These are phyloP conservation scores for Venturia aucupariae DNA, from an alignment of 2,329 filamentous ascomycete species.

Conservation along the genomic window DNA sequence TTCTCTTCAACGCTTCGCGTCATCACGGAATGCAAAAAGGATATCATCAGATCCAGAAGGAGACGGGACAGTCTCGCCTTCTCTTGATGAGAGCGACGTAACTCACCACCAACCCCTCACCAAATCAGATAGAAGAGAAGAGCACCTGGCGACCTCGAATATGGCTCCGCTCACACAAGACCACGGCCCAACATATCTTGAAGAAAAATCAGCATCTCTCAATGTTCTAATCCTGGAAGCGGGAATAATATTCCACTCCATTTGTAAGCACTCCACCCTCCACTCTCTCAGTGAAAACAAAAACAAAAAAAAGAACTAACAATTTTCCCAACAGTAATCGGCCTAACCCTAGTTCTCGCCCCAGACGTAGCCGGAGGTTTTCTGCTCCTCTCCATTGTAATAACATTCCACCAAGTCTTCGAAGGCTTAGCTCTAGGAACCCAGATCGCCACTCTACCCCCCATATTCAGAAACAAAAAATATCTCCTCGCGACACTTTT, in stretches of 20 bases:
- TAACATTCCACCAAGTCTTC: slow-evolving; percentile 63
- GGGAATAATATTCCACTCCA: slow-evolving; percentile 66
- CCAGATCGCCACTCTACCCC: slow-evolving; percentile 53
- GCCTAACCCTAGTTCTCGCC: slow-evolving; percentile 49
- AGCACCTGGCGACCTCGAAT: not conserved
- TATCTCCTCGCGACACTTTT: slow-evolving; percentile 54
- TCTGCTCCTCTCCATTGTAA: not conserved
- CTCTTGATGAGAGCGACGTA: too few relatives aligned
- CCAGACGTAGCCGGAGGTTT: slow-evolving; percentile 29
- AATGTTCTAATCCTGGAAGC: slow-evolving; percentile 62
- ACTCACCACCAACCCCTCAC: slow-evolving; percentile 42
- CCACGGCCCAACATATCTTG: not conserved
- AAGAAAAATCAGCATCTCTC: slow-evolving; percentile 24
- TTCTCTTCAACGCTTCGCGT: slow-evolving; percentile 6
- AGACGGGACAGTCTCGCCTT: not conserved
- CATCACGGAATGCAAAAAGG: not conserved
- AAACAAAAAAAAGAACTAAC: not conserved
- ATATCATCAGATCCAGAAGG: not conserved
- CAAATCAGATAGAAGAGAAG: slow-evolving; percentile 31
- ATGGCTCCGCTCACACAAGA: not conserved
- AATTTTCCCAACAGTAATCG: slow-evolving; percentile 49
- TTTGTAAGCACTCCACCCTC: slow-evolving; percentile 39
- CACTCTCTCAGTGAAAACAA: not conserved
- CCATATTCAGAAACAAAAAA: slow-evolving; percentile 37
- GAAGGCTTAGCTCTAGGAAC: slow-evolving; percentile 67